Evolutionary conservation across 78 protist species (phyloP).

Genomic region (Planoprotostelium fungivorum): DNA sequence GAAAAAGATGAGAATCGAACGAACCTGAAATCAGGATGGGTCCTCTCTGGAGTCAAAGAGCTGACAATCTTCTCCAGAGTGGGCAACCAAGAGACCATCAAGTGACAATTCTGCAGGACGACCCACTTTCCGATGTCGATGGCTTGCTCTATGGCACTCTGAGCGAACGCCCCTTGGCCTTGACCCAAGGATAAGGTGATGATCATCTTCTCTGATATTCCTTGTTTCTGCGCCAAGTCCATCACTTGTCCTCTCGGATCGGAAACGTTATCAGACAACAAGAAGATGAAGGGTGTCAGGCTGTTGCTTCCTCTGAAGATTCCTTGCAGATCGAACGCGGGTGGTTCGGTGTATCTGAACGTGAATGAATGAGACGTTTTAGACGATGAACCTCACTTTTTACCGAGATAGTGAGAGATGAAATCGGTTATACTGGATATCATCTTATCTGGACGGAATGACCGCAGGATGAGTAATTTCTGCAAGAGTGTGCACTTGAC

Average conservation of each 20-base stretch:
- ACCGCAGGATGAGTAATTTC: slow-evolving; percentile 56
- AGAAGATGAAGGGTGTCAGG: slow-evolving; percentile 78
- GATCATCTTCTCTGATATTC: not conserved
- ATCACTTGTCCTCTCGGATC: slow-evolving; percentile 69
- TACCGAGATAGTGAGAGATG: slow-evolving; percentile 46
- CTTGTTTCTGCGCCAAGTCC: slow-evolving; percentile 2
- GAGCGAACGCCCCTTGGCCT: slow-evolving; percentile 62
- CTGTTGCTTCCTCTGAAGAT: slow-evolving; percentile 57
- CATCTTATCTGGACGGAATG: slow-evolving; percentile 79
- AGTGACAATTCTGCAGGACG: slow-evolving; percentile 83
- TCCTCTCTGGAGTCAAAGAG: not conserved
- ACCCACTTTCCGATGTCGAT: slow-evolving; percentile 45
- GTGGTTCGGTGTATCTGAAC: slow-evolving; percentile 60
- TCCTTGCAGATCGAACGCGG: slow-evolving; percentile 70
- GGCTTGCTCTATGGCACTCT: slow-evolving; percentile 18
- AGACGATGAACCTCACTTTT: slow-evolving; percentile 21
- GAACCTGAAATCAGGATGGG: slow-evolving; percentile 63
- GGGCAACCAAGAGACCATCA: slow-evolving; percentile 70
- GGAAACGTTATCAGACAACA: slow-evolving; percentile 75
- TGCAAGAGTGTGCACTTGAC: slow-evolving; percentile 10
- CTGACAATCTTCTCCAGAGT: slow-evolving; percentile 45
- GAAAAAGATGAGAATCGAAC: no score
- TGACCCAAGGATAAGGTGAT: slow-evolving; percentile 26
- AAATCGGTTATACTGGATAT: not conserved
- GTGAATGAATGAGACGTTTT: not conserved